phyloP scores from a whole-genome alignment of 495 filamentous ascomycete genomes.

The Barbatosphaeria neglecta region DNA sequence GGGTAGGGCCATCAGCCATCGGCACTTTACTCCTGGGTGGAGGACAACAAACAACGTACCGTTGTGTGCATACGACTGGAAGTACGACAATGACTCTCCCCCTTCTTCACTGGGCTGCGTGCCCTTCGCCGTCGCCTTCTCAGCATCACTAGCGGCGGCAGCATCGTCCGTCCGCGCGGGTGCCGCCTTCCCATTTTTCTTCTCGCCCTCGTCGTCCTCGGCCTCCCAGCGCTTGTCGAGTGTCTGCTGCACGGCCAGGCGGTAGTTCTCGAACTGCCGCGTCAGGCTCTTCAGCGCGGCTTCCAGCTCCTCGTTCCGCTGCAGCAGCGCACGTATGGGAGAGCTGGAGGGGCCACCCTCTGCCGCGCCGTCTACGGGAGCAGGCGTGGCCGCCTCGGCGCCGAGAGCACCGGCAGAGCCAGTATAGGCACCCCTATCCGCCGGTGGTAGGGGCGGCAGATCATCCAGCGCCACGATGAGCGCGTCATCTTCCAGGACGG shows the following conservation, averaged over 20 bases:
- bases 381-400: neutral
- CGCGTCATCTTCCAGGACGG: conserved; percentile 82
- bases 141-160: neutral
- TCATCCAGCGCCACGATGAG: conserved; percentile 78
- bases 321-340: conserved; percentile 28
- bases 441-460: conserved; percentile 31
- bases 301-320: conserved; percentile 56
- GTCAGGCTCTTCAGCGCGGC: conserved; percentile 52
- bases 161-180: too few relatives aligned
- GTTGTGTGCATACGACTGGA: conserved; percentile 70
- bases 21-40: neutral
- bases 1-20: neutral
- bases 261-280: conserved; percentile 61
- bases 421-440: conserved; percentile 5
- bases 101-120: neutral
- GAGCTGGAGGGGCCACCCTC: conserved; percentile 10
- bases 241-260: conserved; percentile 53
- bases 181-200: too few relatives aligned
- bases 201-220: conserved; percentile 18
- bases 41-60: conserved; percentile 28
- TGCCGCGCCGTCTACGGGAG: neutral
- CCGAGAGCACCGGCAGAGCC: too few relatives aligned
- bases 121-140: neutral
- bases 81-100: conserved; percentile 53
- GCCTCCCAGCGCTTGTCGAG: conserved; percentile 58